Evolutionary conservation across 345 rosid genomes (phyloP), one percentile per base, ranked within the genome.

Genomic region (Brassica rapa): DNA sequence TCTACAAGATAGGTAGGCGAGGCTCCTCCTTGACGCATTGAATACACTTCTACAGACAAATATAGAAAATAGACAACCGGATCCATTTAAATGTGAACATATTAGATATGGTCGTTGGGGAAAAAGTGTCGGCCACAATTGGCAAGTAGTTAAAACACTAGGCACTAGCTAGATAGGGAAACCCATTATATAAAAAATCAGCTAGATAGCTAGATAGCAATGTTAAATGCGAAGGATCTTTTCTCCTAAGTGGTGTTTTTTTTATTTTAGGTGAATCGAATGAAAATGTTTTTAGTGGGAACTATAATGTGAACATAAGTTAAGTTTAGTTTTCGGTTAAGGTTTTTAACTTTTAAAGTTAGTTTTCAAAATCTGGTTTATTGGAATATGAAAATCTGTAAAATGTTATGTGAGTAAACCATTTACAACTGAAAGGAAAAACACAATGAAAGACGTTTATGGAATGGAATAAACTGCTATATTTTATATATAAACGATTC

Each of bases 11-110:
- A 87, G 71, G 83, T 84, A 88, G 16, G 77, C 87, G 62, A 89
- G 82, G 80, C 82, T 91, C 77, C 97, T 89, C 89, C 97, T 77
- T 2, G 97, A 86, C 8, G 83, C 91, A 86, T 91, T 91, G 67
- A 69, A 69, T 73, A 89, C 86, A 46, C 88, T 85, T 84, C 92
- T 89, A 60, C 16, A 74, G 60, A 70, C 3, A 76, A 4, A 77
- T 43, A 62, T 15, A 16, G 1, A 73, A 70, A 11, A 33, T 21
- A 21, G 6, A 5, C 5, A 1, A 15, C 2, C 4, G 19, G 8
- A 49, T 30, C 43, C 11, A 12, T 32, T 59, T 84, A 78, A 85
- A 83, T 87, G 62, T 82, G 88, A 11, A 84, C 91, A 16, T 84
- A 79, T 23, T 84, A 43, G 53, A 43, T 43, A 9, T 64, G 6